Evolutionary conservation across 768 basidiomycete species (phyloP).

Genomic region (Grammothele lineata): DNA sequence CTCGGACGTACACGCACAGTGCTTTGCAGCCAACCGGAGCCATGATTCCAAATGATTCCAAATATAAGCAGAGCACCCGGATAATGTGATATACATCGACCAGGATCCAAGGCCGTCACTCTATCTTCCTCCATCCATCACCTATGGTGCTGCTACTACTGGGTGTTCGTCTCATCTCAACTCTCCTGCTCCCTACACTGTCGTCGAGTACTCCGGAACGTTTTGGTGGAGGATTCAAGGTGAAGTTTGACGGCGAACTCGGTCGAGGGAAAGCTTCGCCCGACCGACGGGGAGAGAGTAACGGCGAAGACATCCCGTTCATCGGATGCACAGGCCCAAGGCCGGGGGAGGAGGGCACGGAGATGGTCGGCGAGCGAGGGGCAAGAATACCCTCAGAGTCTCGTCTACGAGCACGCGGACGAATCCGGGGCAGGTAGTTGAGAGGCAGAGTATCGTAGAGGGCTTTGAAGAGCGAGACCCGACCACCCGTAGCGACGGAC

Average conservation of each 20-base stretch:
- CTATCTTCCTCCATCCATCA: background rate
- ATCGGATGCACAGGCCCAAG: slow-evolving; percentile 14
- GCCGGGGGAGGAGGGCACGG: slow-evolving; percentile 16
- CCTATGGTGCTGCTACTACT: slow-evolving; percentile 3
- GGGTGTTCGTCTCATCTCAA: slow-evolving; percentile 20
- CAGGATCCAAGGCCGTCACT: no score
- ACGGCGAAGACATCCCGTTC: slow-evolving; percentile 18
- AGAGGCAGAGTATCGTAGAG: slow-evolving; percentile 44
- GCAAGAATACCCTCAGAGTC: slow-evolving; percentile 69
- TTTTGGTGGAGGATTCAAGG: slow-evolving; percentile 40
- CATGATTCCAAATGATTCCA: no score
- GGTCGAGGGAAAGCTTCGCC: slow-evolving; percentile 13
- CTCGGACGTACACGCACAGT: no score
- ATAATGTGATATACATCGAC: no score
- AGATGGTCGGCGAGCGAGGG: slow-evolving; percentile 40
- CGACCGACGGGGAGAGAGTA: slow-evolving; percentile 20
- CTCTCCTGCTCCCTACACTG: slow-evolving; percentile 1
- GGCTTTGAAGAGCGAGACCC: slow-evolving; percentile 66
- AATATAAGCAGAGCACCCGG: no score
- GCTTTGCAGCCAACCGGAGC: no score
- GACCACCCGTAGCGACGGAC: slow-evolving; percentile 32
- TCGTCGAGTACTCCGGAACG: slow-evolving; percentile 8
- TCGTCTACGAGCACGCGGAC: slow-evolving; percentile 40
- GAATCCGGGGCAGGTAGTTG: slow-evolving; percentile 39
- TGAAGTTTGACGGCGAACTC: slow-evolving; percentile 22